Base-by-base conservation (phyloP, 176 grass and related monocot species). In the Juncus effusus region DNA sequence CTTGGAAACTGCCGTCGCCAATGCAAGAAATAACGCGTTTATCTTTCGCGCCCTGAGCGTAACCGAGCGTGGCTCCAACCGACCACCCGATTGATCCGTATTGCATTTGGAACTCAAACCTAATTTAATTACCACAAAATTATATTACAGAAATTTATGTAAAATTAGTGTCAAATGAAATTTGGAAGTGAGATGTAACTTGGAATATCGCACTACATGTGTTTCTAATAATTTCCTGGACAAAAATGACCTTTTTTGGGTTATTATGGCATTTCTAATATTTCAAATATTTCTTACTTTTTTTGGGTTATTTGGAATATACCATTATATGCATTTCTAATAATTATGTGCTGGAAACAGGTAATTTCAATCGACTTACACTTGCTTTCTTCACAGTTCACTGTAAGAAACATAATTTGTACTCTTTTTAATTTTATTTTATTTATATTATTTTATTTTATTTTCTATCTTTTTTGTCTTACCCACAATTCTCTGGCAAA, bases 31-130 rank as follows among this genome's bases (percentile, higher is more conserved):
- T 88, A 1, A 88, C 80, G 2, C 85, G 85, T 74, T 88, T 88
- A 56, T 84, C 72, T 81, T 84, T 54, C 38, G 77, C 73, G 64
- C 72, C 77, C 77, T 88, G 85, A 13, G 85, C 85, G 74, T 88
- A 88, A 2, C 85, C 85, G 47, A 88, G 85, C 44, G 85, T 88
- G 2, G 85, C 85, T 68, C 85, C 80, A 12, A 88, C 77, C 1
- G 85, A 88, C 85, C 85, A 88, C 36, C 85, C 85, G 28, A 88
- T 88, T 3, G 85, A 88, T 6, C 85, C 85, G 69, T 88, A 88
- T 42, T 88, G 85, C 85, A 88, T 88, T 67, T 88, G 85, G 67
- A 83, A 88, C 77, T 88, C 80, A 36, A 77, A 87, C 54, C 84
- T 87, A 62, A 65, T 12, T 28, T 87, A 62, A 65, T 12, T 28